These are phyloP conservation scores for Saccharomyces hybrid DNA, from an alignment of 1,139 yeast genomes.

Conservation along the genomic window DNA sequence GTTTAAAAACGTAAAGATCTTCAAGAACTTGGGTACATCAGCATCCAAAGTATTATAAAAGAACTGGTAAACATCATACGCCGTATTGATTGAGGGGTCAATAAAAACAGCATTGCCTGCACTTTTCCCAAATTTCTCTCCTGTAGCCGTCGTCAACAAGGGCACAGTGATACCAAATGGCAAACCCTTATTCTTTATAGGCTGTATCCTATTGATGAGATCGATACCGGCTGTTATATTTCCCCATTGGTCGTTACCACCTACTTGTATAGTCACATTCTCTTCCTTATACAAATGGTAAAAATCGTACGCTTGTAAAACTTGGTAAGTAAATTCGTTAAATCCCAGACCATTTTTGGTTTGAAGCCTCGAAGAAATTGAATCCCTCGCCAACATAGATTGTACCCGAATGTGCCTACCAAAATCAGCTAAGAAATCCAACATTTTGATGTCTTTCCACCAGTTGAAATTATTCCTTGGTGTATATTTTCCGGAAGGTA, in stretches of 20 bases:
- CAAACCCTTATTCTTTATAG: slow-evolving; percentile 23
- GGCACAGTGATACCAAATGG: slow-evolving; percentile 87
- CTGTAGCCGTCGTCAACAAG: slow-evolving; percentile 75
- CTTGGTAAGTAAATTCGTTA: slow-evolving; percentile 88
- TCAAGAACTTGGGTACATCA: slow-evolving; percentile 60
- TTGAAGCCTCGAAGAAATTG: slow-evolving; percentile 65
- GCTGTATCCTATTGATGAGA: slow-evolving; percentile 58
- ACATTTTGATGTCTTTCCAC: slow-evolving; percentile 75
- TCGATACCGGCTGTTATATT: slow-evolving; percentile 96
- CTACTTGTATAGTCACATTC: slow-evolving; percentile 70
- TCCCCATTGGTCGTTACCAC: slow-evolving; percentile 99
- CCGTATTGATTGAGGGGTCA: slow-evolving; percentile 60
- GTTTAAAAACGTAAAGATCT: slow-evolving; percentile 75
- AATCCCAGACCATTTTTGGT: slow-evolving; percentile 78
- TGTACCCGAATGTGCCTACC: slow-evolving; percentile 78
- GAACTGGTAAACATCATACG: slow-evolving; percentile 80
- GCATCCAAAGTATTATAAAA: slow-evolving; percentile 76
- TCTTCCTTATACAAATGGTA: slow-evolving; percentile 63
- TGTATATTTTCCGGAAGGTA: slow-evolving; percentile 35
- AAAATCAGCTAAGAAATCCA: slow-evolving; percentile 66
- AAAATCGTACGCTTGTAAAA: slow-evolving; percentile 90
- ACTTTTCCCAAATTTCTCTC: slow-evolving; percentile 93
- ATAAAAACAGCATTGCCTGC: slow-evolving; percentile 96
- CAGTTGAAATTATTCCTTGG: slow-evolving; percentile 65
- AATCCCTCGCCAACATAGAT: slow-evolving; percentile 85